Percentiles rank a stretch among this genome's conserved stretches.
Conservation (phyloP, 305 asterid genomes). For the Petunia hybrid region DNA sequence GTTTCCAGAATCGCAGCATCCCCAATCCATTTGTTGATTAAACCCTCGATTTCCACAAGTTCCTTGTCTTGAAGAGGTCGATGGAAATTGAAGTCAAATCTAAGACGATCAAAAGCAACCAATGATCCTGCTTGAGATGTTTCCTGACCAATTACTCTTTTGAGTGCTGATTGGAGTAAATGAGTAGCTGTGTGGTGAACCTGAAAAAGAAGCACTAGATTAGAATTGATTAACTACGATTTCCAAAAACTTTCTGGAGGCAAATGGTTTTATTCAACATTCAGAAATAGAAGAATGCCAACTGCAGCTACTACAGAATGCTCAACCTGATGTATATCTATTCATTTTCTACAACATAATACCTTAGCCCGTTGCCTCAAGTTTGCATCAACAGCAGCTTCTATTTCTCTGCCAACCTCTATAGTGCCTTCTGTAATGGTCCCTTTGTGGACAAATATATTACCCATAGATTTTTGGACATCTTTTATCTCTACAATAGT, state of each 20-base stretch:
- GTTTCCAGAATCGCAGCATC: constrained; percentile 81
- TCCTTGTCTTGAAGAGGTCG: constrained; percentile 78
- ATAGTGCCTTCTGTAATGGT: constrained; percentile 70
- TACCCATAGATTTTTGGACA: constrained; percentile 81
- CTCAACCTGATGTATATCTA: constrained; percentile 27
- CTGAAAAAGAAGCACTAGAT: constrained; percentile 45
- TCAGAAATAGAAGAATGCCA: too few species aligned
- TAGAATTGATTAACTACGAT: not conserved
- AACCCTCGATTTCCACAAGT: constrained; percentile 71
- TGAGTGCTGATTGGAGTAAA: constrained; percentile 95
- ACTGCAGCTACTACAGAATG: constrained; percentile 1
- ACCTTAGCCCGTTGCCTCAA: constrained; percentile 96
- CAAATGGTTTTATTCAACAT: not conserved
- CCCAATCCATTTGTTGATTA: constrained; percentile 86
- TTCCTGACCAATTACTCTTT: constrained; percentile 85
- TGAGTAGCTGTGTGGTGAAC: constrained; percentile 98
- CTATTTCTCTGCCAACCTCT: constrained; percentile 76
- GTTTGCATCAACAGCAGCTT: constrained; percentile 85
- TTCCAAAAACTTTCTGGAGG: not conserved
- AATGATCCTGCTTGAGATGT: constrained; percentile 98
- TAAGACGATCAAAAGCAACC: constrained; percentile 93
- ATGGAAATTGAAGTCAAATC: constrained; percentile 91
- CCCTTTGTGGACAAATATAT: constrained; percentile 88
- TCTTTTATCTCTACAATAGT: constrained; percentile 74
- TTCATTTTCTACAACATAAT: constrained; percentile 23